Conservation (phyloP, 225 moss, liverwort and hornwort species). For the Bryum argenteum region DNA sequence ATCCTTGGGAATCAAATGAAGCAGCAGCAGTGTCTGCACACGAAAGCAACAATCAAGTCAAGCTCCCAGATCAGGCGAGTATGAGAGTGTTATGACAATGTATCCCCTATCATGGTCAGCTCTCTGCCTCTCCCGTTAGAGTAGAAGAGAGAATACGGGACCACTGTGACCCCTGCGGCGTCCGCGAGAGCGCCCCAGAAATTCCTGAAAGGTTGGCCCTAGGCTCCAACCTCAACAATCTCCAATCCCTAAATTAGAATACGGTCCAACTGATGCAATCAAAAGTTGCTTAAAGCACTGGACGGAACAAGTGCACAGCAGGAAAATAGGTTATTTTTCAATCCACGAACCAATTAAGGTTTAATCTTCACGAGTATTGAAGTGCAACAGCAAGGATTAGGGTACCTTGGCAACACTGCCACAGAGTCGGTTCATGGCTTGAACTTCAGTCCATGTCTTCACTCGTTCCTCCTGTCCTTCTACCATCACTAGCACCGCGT, state of each 20-base stretch:
- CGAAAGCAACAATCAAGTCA: not conserved
- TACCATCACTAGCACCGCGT: slow-evolving; percentile 77
- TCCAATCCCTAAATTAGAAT: too few relatives aligned
- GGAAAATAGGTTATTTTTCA: too few relatives aligned
- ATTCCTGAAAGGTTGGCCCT: slow-evolving; percentile 74
- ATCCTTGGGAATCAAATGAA: slow-evolving; percentile 54
- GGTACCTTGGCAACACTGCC: slow-evolving; percentile 93
- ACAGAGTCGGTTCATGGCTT: slow-evolving; percentile 87
- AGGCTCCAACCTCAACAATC: slow-evolving; percentile 21
- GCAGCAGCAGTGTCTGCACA: slow-evolving; percentile 66
- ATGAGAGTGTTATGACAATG: not conserved
- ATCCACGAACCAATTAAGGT: too few relatives aligned
- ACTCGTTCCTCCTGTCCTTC: slow-evolving; percentile 67
- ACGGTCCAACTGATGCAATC: too few relatives aligned
- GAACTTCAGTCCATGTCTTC: slow-evolving; percentile 88
- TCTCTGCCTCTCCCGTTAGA: not conserved
- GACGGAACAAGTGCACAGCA: too few relatives aligned
- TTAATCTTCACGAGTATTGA: too few relatives aligned
- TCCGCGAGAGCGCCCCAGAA: too few relatives aligned
- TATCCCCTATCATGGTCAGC: slow-evolving; percentile 6
- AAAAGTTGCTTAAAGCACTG: too few relatives aligned
- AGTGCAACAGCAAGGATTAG: too few relatives aligned
- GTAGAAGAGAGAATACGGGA: too few relatives aligned
- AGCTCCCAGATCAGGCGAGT: not conserved
- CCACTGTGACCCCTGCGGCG: too few relatives aligned